Conservation (phyloP, 441 rosid genomes). For the Daphne laureola region DNA sequence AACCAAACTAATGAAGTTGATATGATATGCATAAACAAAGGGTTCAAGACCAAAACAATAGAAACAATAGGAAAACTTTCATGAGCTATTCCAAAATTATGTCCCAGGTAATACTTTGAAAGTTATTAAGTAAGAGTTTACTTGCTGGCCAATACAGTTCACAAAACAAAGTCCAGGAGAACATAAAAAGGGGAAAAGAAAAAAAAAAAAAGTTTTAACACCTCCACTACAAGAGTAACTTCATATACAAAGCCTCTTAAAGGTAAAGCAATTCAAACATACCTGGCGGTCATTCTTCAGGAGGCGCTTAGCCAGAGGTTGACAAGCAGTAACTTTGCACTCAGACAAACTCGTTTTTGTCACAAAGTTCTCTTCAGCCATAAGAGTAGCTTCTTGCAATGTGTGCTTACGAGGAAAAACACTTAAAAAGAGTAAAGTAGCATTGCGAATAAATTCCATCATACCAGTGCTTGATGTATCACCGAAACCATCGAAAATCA, state of each 20-base stretch:
- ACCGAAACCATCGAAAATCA: conserved; percentile 35
- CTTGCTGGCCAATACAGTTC: not conserved
- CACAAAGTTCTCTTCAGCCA: conserved; percentile 75
- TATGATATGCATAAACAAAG: not conserved
- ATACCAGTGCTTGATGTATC: conserved; percentile 44
- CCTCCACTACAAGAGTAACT: conserved; percentile 7
- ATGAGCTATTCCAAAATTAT: no score
- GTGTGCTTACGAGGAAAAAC: conserved; percentile 75
- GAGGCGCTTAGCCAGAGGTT: conserved; percentile 78
- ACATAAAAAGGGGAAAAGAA: not conserved
- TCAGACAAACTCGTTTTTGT: conserved; percentile 46
- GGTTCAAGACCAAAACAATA: conserved; percentile 1
- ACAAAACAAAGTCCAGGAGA: not conserved
- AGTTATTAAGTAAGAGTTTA: no score
- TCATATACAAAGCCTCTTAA: conserved; percentile 2
- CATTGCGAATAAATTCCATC: conserved; percentile 86
- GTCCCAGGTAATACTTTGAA: no score
- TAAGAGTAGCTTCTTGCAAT: conserved; percentile 80
- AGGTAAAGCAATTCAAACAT: conserved; percentile 13
- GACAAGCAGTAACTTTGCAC: conserved; percentile 61
- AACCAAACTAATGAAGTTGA: conserved; percentile 16
- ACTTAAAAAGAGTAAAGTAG: conserved; percentile 60
- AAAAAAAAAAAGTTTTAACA: not conserved
- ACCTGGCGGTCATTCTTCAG: conserved; percentile 93
- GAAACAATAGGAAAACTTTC: not conserved